Evolutionary conservation across 2,329 filamentous ascomycete species (phyloP).

Genomic region (Arachnomyces sp.): DNA sequence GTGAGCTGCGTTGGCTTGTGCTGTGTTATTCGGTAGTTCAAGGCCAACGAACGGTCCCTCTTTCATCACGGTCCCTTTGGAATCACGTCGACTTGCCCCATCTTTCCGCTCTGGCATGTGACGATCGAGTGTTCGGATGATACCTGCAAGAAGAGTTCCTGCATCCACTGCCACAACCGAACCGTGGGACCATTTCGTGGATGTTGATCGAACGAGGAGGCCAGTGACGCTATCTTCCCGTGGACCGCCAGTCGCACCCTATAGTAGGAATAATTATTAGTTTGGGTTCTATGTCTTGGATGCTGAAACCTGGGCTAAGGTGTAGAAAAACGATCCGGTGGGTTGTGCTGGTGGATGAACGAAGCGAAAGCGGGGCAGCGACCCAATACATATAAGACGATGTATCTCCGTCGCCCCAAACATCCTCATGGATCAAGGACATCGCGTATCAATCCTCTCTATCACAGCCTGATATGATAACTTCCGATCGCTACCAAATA

Average conservation of each 20-base stretch:
- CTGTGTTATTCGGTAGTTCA: conserved; percentile 57
- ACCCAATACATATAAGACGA: neutral
- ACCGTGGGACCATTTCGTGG: conserved; percentile 69
- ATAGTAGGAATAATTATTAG: conserved; percentile 20
- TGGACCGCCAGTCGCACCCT: conserved; percentile 88
- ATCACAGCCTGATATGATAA: no score
- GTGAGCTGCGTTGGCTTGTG: conserved; percentile 71
- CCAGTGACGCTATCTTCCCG: conserved; percentile 84
- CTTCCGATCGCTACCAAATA: no score
- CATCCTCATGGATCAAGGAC: no score
- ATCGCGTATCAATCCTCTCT: no score
- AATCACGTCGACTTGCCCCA: conserved; percentile 6
- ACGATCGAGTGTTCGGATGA: conserved; percentile 65
- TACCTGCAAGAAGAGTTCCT: conserved; percentile 79
- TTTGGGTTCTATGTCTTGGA: conserved; percentile 10
- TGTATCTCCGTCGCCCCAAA: no score
- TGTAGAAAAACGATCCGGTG: conserved; percentile 1
- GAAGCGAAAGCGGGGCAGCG: neutral
- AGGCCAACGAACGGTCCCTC: conserved; percentile 75
- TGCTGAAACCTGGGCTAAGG: conserved; percentile 9
- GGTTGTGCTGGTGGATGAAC: neutral
- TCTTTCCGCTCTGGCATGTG: conserved; percentile 16
- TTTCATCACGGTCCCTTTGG: conserved; percentile 21
- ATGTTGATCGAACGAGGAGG: conserved; percentile 75
- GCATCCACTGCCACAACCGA: conserved; percentile 91